Percentiles rank a stretch among this genome's conserved stretches.
Conservation (phyloP, 2,329 filamentous ascomycete species). For the Clathrospora elynae region DNA sequence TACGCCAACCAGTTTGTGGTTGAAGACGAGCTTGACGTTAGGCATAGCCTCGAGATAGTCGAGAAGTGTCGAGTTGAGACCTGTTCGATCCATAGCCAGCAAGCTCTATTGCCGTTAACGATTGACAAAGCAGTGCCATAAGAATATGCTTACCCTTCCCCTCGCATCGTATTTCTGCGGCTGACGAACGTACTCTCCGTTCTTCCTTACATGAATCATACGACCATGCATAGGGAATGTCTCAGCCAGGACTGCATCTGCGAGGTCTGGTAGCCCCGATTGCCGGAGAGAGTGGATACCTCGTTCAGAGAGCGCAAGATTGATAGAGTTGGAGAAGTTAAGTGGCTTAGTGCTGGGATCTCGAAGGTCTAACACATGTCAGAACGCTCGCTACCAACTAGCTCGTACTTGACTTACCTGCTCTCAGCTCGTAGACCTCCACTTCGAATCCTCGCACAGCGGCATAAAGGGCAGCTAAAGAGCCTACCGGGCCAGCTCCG, state of each 20-base stretch:
- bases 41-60: constrained; percentile 81
- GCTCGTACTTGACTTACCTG: constrained; percentile 64
- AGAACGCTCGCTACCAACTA: constrained; percentile 1
- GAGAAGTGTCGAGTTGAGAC: constrained; percentile 80
- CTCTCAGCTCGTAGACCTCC: constrained; percentile 89
- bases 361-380: constrained; percentile 72
- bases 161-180: constrained; percentile 91
- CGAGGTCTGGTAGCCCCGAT: constrained; percentile 67
- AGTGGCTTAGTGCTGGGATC: constrained; percentile 80
- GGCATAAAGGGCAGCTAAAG: constrained; percentile 89
- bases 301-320: constrained; percentile 89
- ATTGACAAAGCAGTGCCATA: not conserved
- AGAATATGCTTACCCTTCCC: constrained; percentile 69
- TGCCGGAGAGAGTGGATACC: constrained; percentile 86
- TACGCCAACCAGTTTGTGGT: constrained; percentile 88
- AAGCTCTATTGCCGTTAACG: constrained; percentile 65
- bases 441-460: constrained; percentile 86
- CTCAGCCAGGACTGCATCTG: constrained; percentile 73
- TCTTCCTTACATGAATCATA: constrained; percentile 84
- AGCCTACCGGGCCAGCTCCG: constrained; percentile 91
- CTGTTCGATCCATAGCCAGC: constrained; percentile 81
- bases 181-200: constrained; percentile 72
- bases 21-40: constrained; percentile 91
- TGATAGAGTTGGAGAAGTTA: constrained; percentile 99
- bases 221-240: constrained; percentile 94